Base-by-base conservation (phyloP, 257 asterid genomes). In the Avicennia marina region DNA sequence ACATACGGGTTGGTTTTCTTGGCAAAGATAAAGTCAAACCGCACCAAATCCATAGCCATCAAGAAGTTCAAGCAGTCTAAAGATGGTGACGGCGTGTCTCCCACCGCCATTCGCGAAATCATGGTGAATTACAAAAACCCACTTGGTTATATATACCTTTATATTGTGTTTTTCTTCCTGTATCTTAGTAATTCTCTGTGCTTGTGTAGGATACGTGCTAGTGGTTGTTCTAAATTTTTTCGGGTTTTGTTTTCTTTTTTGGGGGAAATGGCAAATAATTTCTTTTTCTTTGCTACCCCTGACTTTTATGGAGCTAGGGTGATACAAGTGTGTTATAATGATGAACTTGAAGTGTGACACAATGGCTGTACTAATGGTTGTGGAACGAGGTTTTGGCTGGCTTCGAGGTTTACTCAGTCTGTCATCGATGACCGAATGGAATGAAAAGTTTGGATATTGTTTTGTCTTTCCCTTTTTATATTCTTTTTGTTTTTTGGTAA, bases 31-130 rank as follows among this genome's bases (percentile, higher is more conserved):
- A 93, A 89, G 77, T 63, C 90, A 31, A 85, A 81, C 56, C 87
- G 90, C 31, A 45, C 85, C 53, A 89, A 86, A 79, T 75, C 95
- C 40, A 86, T 93, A 29, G 98, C 98, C 4, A 89, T 93, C 64
- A 91, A 91, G 79, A 91, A 88, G 64, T 91, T 91, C 85, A 91
- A 90, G 91, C 98, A 87, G 81, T 83, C 98, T 48, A 90, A 90
- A 71, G 98, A 90, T 11, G 98, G 98, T 2, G 98, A 90, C 60
- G 96, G 98, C 59, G 94, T 90, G 59, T 90, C 98, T 53, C 98
- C 98, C 8, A 90, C 96, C n/a, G 98, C 98, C 22, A 90, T 90
- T 72, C 95, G 98, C 19, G 98, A 91, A 80, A 91, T 91, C 56
- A 91, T 91, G 98, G 98, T 91, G 54, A 68, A 52, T 44, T 56